Evolutionary conservation across 768 basidiomycete species (phyloP), one percentile per base, ranked within the genome.

Genomic region (Austroboletus eburneus): DNA sequence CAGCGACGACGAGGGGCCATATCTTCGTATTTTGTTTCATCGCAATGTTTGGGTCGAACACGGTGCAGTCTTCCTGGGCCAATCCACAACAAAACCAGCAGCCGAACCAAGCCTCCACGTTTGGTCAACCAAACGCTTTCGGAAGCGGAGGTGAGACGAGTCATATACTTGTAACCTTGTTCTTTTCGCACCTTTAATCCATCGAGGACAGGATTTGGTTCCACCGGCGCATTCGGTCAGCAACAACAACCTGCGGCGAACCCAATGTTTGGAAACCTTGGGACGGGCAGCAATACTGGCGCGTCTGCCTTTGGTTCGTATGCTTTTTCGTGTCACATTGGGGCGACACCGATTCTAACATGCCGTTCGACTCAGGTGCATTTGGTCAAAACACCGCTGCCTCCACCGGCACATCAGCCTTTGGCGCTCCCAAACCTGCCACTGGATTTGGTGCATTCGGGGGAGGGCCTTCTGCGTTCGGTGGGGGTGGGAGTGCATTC

Each of bases 401-500:
- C 61, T 45, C 72, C 65, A 36, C 61, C 57, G 36, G 69, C 62
- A 37, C 57, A 18, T 69, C 77, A 43, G 64, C 79, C 34, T 90
- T 90, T 50, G 84, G 83, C 30, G 75, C 71, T 37, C 63, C 81
- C 24, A 90, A 91, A 59, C 85, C 87, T 33, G 62, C 82, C 4
- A 71, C 80, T 10, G 87, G 85, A 12, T 91, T 92, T 66, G 85
- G 88, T 57, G 77, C 83, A 49, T 89, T 89, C 39, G 81, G 80
- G 27, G 79, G 76, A 34, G 79, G 76, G 24, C 69, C 77, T 24
- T 69, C 69, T 32, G 61, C 74, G 5, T 83, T 84, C 62, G 76
- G 80, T 46, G 66, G 63, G 41, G 61, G 72, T 25, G 57, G 57
- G 44, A 53, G 59, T 36, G 56, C 77, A 14, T 80, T 80, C 55